Evolutionary conservation across 176 grass and related monocot genomes (phyloP).

Genomic region (Ensete glaucum): DNA sequence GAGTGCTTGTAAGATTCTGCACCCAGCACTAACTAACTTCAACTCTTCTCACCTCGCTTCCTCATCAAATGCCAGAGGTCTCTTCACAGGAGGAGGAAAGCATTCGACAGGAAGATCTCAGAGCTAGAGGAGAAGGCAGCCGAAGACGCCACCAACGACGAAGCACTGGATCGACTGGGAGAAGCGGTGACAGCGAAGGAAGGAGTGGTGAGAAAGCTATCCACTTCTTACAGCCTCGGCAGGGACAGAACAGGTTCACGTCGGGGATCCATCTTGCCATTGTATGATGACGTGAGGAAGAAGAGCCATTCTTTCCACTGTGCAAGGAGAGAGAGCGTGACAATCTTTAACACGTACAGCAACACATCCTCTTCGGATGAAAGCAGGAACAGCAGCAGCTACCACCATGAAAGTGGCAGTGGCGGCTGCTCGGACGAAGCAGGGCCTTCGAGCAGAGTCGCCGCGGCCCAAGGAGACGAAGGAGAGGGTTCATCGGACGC

Average conservation of each 20-base stretch:
- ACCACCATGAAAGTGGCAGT: constrained; percentile 22
- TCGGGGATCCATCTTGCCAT: constrained; percentile 39
- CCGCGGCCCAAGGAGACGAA: not conserved
- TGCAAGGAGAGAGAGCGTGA: constrained; percentile 39
- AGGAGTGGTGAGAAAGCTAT: constrained; percentile 49
- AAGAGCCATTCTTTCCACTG: constrained; percentile 71
- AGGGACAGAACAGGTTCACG: constrained; percentile 29
- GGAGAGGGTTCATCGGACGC: constrained; percentile 20
- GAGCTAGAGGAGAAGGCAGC: constrained; percentile 45
- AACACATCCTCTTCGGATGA: constrained; percentile 36
- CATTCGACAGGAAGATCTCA: constrained; percentile 47
- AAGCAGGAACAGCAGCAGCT: constrained; percentile 25
- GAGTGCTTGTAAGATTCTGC: constrained; percentile 5
- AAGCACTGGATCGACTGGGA: constrained; percentile 45
- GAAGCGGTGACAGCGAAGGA: constrained; percentile 68
- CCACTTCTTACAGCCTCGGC: constrained; percentile 56
- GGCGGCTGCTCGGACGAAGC: constrained; percentile 22
- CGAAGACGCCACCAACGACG: constrained; percentile 36
- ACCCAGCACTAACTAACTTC: constrained; percentile 18
- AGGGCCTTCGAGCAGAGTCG: constrained; percentile 26
- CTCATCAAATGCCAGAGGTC: constrained; percentile 40
- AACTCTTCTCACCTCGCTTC: not conserved
- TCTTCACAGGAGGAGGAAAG: constrained; percentile 51
- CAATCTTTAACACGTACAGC: constrained; percentile 37
- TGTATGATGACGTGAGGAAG: constrained; percentile 33